Evolutionary conservation across 2,329 filamentous ascomycete species (phyloP).

Genomic region (Coleophoma crateriformis): DNA sequence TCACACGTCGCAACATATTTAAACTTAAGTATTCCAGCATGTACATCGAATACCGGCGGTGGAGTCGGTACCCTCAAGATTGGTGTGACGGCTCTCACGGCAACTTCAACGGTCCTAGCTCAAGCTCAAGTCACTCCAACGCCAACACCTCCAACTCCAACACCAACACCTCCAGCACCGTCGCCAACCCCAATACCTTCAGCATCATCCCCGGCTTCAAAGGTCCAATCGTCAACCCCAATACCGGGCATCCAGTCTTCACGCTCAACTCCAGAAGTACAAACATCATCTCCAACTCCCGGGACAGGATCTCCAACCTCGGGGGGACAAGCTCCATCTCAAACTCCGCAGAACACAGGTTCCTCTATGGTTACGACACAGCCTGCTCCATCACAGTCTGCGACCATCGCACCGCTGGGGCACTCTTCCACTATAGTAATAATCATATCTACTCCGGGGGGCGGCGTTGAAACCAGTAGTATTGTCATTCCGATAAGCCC

Average conservation of each 20-base stretch:
- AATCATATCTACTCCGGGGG: neutral
- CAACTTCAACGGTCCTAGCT: neutral
- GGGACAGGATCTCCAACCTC: too few relatives aligned
- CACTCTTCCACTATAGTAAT: neutral
- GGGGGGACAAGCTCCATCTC: too few relatives aligned
- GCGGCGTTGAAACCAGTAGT: neutral
- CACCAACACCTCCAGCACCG: neutral
- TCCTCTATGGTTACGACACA: neutral
- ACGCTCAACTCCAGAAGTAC: too few relatives aligned
- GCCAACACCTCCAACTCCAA: neutral
- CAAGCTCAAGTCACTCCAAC: neutral
- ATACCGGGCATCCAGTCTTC: too few relatives aligned
- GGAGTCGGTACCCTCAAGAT: neutral
- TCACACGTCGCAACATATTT: neutral
- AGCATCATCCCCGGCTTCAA: neutral
- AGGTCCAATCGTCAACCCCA: too few relatives aligned
- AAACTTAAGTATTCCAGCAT: neutral
- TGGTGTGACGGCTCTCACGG: neutral
- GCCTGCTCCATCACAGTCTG: neutral
- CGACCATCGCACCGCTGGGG: neutral
- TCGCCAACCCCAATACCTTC: neutral
- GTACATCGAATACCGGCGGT: neutral
- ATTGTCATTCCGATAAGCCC: neutral
- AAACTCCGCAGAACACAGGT: too few relatives aligned
- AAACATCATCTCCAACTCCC: too few relatives aligned